These are phyloP conservation scores for Parmelia sp. DNA, from an alignment of 495 filamentous ascomycete genomes.

Conservation along the genomic window DNA sequence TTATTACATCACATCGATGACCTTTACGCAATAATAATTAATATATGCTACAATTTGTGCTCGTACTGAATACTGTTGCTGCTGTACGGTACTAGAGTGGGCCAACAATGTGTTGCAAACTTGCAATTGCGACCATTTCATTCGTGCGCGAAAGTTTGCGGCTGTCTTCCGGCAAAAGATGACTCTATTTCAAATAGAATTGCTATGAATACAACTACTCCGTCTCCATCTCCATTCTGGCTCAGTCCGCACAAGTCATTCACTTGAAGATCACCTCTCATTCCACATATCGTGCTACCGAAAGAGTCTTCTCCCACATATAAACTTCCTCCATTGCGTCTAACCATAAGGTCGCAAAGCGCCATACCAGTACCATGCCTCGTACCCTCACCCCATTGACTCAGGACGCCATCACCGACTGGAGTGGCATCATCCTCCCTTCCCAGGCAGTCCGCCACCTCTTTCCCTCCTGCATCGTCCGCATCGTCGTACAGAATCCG, in stretches of 20 bases:
- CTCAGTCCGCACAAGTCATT: not conserved
- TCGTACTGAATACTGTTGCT: no score
- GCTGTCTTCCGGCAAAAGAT: not conserved
- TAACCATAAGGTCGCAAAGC: not conserved
- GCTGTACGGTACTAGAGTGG: no score
- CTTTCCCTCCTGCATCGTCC: conserved; percentile 15
- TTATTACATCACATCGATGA: no score
- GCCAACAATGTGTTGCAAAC: no score
- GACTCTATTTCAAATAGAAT: not conserved
- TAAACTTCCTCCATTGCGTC: not conserved
- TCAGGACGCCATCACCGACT: conserved; percentile 15
- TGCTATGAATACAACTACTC: not conserved
- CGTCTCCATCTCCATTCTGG: not conserved
- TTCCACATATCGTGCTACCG: not conserved
- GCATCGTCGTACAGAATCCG: conserved; percentile 13
- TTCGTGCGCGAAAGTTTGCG: not conserved
- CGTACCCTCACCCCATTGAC: conserved; percentile 13
- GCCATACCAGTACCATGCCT: conserved; percentile 7
- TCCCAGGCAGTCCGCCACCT: conserved; percentile 11
- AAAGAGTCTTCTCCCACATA: not conserved
- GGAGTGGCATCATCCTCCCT: conserved; percentile 15
- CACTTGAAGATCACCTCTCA: not conserved
- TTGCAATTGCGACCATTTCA: not conserved
- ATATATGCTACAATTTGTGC: no score
- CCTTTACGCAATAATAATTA: no score